Evolutionary conservation across 768 basidiomycete species (phyloP), one percentile per base, ranked within the genome.

Genomic region (Mycena chlorophos): DNA sequence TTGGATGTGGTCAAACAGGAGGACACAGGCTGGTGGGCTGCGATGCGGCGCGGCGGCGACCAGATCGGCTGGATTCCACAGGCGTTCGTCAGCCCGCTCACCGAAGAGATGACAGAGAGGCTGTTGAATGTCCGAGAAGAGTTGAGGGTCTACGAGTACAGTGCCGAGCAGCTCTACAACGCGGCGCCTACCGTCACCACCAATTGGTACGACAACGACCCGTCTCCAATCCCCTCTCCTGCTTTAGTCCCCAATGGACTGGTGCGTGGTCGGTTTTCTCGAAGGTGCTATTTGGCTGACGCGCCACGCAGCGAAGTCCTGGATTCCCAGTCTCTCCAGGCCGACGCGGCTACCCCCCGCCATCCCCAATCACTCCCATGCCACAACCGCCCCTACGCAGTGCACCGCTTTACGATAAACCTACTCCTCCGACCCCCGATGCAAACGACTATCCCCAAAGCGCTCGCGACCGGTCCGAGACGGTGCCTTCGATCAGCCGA

Each of bases 21-120:
- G 68, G 76, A 79, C 13, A 81, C 84, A 2, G 89, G 90, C 10
- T 91, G 89, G 89, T 91, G 89, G 88, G 89, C 87, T 19, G 90
- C 89, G 19, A 79, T 87, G 71, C 75, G 82, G 22, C 70, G 71
- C 12, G 75, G 75, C 31, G 79, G 78, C 13, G 72, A 78, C 47
- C 66, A 70, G 29, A 76, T 88, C 28, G 88, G 89, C 43, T 91
- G 90, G 90, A 84, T 91, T 55, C 89, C 89, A 10, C 79, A 82
- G 59, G 82, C 85, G 1, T 91, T 82, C 68, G 87, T 92, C 4
- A 74, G 73, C 48, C 74, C 78, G 2, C 71, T 91, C 10, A 69
- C 78, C 8, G 73, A 75, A 27, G 77, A 80, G 30, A 79, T 81
- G 72, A 72, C 78, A 4, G 78, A 82, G 19, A 77, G 69, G 54